Evolutionary conservation across 768 basidiomycete species (phyloP), one percentile per base, ranked within the genome.

Genomic region (Lentinula boryana): DNA sequence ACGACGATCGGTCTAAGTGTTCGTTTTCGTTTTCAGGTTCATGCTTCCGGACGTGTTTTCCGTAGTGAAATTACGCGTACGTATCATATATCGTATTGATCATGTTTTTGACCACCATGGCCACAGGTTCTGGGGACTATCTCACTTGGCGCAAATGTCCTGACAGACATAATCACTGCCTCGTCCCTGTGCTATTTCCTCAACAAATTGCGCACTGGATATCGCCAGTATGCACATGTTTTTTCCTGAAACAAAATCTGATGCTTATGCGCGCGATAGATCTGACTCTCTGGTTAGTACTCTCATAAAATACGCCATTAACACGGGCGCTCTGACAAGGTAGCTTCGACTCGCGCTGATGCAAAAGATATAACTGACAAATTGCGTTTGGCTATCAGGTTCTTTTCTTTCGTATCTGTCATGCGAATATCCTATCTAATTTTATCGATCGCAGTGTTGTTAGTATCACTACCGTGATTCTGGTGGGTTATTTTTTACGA

Each of bases 251-350:
- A 15, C 40, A 23, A 10, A 10, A 41, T 10, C 9, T 40, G 55
- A 56, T 43, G 23, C n/a, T 40, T 18, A 55, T 33, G 9, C n/a
- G 36, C 53, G 23, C 38, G 5, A 18, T 21, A 62, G 86, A 52
- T 81, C 82, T 43, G 81, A 88, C 67, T 81, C 84, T 4, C 73
- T 88, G 7, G 80, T 89, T 33, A 83, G 80, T 63, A 79, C 69
- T 32, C 71, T 89, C 6, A 81, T 78, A 23, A 66, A 78, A 50
- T 87, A 87, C 64, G 85, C 88, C 9, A 78, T 89, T 38, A 87
- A 84, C 63, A 88, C 87, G 0, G 88, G 88, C 27, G 74, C 78
- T 12, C 56, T 89, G 40, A 88, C 87, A 6, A 83, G 84, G 86
- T 82, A 65, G 54, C 62, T 64, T 46, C 3, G 3, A 50, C 21